phyloP scores from a whole-genome alignment of 805 yeast genomes.

The Yamadazyma phyllophila region DNA sequence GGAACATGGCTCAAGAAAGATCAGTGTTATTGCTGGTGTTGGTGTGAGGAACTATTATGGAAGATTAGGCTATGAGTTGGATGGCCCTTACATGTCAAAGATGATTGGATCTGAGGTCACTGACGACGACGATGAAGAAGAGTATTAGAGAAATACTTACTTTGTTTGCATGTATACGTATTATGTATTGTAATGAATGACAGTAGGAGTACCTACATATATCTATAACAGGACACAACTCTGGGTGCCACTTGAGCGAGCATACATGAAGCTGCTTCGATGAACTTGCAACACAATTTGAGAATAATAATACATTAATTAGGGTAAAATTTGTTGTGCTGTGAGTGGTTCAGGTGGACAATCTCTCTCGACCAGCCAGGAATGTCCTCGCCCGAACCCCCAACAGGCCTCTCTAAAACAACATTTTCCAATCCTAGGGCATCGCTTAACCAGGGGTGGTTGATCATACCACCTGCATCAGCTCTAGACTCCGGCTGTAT shows the following conservation, averaged over 20 bases:
- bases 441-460: slow-evolving; percentile 82
- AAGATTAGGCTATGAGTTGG: slow-evolving; percentile 84
- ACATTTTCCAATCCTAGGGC: slow-evolving; percentile 74
- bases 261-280: background rate
- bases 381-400: slow-evolving; percentile 83
- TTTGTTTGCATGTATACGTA: background rate
- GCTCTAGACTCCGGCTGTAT: slow-evolving; percentile 79
- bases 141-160: background rate
- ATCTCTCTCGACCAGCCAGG: slow-evolving; percentile 86
- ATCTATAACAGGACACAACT: too few relatives aligned
- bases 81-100: slow-evolving; percentile 97
- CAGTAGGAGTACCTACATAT: background rate
- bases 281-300: too few relatives aligned
- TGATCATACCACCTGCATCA: slow-evolving; percentile 94
- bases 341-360: slow-evolving; percentile 3
- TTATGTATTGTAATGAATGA: slow-evolving; percentile 4
- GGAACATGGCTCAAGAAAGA: slow-evolving; percentile 89
- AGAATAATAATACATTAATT: slow-evolving; percentile 5
- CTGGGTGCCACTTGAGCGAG: too few relatives aligned
- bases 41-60: slow-evolving; percentile 97
- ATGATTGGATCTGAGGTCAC: slow-evolving; percentile 15
- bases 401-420: slow-evolving; percentile 67
- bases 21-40: slow-evolving; percentile 94
- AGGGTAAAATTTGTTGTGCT: slow-evolving; percentile 6
- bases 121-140: slow-evolving; percentile 7